Evolutionary conservation across 2,329 filamentous ascomycete genomes (phyloP), one percentile per base, ranked within the genome.

Genomic region (Aspergillus awamori): DNA sequence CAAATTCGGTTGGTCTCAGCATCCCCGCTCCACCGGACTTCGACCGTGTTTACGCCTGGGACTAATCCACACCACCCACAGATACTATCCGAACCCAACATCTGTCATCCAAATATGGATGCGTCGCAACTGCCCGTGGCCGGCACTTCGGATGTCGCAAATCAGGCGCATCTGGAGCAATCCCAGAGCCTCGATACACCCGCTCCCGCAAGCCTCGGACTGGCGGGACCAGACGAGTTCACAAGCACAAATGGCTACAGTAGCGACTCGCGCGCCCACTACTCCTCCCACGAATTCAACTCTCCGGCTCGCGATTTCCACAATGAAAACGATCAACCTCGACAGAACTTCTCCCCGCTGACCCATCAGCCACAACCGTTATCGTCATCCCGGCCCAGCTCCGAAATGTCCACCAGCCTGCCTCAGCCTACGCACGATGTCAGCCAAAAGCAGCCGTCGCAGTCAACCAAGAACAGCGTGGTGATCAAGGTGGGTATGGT

Each of bases 401-500:
- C 84, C 41, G 80, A 80, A 28, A 72, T 84, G 63, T 83, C 82
- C 22, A 76, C 72, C 58, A 75, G 74, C 15, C 72, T 80, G 57
- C 77, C 82, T n/a, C 81, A 83, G 60, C 72, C 76, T 30, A 81
- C 83, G 63, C 80, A 81, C 53, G 82, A 84, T n/a, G 78, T 80
- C 60, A 75, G 76, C 47, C 74, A 73, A 45, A 78, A 81, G 67
- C 78, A 82, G 51, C 71, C 73, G 8, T 70, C 79, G 2, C 75
- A 73, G 54, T 72, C 79, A 20, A 73, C 75, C 45, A 82, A 81
- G 70, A 82, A 81, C 64, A 89, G 86, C 71, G 95, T 99, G 39
- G 95, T 99, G 60, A 98, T 99, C 84, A 99, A 99, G 80, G 95
- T 99, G 55, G 95, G 95, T 73, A 99, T 99, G 95, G 95, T 99